Percentiles rank a stretch among this genome's conserved stretches.
These are phyloP conservation scores for Glomus cerebriforme DNA, from an alignment of 192 early-diverging fungal genomes.

Conservation along the genomic window DNA sequence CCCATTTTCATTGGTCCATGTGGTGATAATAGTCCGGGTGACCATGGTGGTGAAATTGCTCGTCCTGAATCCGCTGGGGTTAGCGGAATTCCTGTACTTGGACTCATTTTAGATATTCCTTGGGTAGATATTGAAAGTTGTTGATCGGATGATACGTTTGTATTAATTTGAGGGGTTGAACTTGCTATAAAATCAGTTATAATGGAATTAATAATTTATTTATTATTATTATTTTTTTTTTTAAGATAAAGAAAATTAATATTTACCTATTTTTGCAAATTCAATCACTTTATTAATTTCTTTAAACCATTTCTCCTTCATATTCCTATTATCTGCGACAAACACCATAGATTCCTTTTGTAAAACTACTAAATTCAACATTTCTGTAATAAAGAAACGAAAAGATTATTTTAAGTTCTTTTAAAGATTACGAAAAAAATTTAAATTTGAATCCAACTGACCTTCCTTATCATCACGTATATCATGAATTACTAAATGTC, in stretches of 20 bases:
- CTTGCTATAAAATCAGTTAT: neutral
- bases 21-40: too few species aligned
- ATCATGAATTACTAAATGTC: conserved; percentile 46
- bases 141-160: neutral
- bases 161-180: neutral
- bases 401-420: neutral
- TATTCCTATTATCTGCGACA: neutral
- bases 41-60: too few species aligned
- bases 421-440: neutral
- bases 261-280: neutral
- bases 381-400: neutral
- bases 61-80: too few species aligned
- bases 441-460: conserved; percentile 1
- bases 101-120: too few species aligned
- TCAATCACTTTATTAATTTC: neutral
- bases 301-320: neutral
- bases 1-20: neutral
- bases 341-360: neutral
- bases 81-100: too few species aligned
- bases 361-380: conserved; percentile 18
- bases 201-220: neutral
- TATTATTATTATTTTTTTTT: too few species aligned
- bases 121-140: too few species aligned
- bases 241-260: neutral
- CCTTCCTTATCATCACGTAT: conserved; percentile 37